phyloP scores from a whole-genome alignment of 2,329 filamentous ascomycete genomes.

The Rhytidhysteron rufulum region DNA sequence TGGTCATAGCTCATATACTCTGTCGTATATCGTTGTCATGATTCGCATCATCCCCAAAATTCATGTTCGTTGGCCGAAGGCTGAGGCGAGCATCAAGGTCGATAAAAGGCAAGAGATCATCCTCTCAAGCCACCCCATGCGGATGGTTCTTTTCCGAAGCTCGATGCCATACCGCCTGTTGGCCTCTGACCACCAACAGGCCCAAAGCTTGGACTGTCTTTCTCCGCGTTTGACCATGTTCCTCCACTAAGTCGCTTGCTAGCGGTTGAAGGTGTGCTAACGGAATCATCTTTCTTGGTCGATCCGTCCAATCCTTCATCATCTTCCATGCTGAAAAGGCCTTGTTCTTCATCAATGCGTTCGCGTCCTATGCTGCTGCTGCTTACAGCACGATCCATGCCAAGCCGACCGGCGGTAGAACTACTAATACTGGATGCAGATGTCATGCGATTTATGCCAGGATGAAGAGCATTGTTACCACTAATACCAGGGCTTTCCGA shows the following conservation, averaged over 20 bases:
- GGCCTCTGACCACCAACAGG: slow-evolving; percentile 30
- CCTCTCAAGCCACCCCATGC: background rate
- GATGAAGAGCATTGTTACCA: slow-evolving; percentile 47
- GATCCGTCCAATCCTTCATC: slow-evolving; percentile 29
- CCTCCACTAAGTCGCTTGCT: slow-evolving; percentile 36
- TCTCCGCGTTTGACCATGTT: slow-evolving; percentile 33
- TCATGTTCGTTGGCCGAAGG: background rate
- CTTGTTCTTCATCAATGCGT: slow-evolving; percentile 40
- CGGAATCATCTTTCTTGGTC: slow-evolving; percentile 25
- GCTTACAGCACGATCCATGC: slow-evolving; percentile 33
- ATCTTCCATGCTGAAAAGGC: slow-evolving; percentile 42
- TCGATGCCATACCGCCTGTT: background rate
- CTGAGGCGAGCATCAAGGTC: background rate
- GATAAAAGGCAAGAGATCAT: background rate
- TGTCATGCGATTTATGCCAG: slow-evolving; percentile 58
- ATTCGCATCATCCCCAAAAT: background rate
- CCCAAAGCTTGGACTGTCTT: slow-evolving; percentile 30
- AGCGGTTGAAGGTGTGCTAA: slow-evolving; percentile 25
- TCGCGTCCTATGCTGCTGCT: slow-evolving; percentile 38
- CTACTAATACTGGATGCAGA: slow-evolving; percentile 29
- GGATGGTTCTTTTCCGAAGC: background rate
- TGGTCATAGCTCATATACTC: background rate
- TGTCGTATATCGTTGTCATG: background rate
- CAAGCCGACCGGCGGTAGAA: slow-evolving; percentile 24
- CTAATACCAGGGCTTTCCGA: slow-evolving; percentile 12